A percentile compares a stretch with the other conserved stretches of the same genome.
phyloP scores from a whole-genome alignment of 176 grass and related monocot species.

The Alloteropsis semialata region DNA sequence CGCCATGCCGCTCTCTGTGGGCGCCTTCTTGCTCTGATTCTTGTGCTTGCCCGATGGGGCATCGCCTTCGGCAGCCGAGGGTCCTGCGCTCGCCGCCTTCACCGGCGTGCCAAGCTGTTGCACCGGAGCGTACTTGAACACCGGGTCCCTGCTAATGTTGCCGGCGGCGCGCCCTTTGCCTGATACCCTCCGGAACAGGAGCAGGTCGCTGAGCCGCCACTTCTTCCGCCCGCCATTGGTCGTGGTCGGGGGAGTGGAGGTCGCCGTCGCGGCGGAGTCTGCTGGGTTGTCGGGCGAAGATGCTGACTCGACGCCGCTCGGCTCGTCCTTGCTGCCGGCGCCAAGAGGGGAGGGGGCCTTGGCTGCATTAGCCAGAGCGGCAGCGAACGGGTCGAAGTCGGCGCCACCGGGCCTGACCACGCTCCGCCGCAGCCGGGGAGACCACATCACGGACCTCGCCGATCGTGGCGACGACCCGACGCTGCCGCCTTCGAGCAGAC shows the following conservation, averaged over 20 bases:
- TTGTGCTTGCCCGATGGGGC: conserved; percentile 23
- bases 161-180: conserved; percentile 27
- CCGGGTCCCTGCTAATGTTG: conserved; percentile 55
- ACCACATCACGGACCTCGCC: conserved; percentile 42
- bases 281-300: neutral
- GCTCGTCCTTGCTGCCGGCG: conserved; percentile 12
- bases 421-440: conserved; percentile 34
- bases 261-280: neutral
- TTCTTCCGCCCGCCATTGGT: conserved; percentile 52
- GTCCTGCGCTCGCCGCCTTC: conserved; percentile 18
- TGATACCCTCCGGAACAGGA: conserved; percentile 71
- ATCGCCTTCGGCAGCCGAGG: conserved; percentile 20
- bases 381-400: conserved; percentile 72
- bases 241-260: neutral
- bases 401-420: conserved; percentile 31
- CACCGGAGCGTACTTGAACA: conserved; percentile 56
- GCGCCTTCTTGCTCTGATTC: conserved; percentile 43
- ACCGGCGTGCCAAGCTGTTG: conserved; percentile 17
- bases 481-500: conserved; percentile 47
- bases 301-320: neutral
- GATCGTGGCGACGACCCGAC: conserved; percentile 63
- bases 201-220: conserved; percentile 78
- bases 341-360: conserved; percentile 52
- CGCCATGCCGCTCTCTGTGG: neutral
- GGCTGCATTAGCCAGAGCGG: conserved; percentile 63